Evolutionary conservation across 2,329 filamentous ascomycete genomes (phyloP), one percentile per base, ranked within the genome.

Genomic region (Eurotiales sp.): DNA sequence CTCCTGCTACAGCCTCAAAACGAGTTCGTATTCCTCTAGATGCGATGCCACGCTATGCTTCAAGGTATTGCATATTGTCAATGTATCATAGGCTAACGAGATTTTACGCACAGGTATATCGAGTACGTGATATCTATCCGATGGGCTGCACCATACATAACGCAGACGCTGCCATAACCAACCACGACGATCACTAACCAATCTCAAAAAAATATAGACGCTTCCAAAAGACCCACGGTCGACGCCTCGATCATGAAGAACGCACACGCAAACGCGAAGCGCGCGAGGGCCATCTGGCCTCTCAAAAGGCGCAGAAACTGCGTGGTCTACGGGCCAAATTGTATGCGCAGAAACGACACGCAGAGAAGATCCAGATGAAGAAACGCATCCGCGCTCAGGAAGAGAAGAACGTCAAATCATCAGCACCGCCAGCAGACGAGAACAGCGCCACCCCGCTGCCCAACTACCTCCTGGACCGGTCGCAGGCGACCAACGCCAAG

Each of bases 361-460:
- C 91, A 71, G 91, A 99, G 79, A 99, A 99, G 86, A 95, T 96
- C 69, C 90, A 95, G 81, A 91, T 96, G 87, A 87, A 87, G 74
- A 95, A 96, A 81, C 78, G 85, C 65, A 95, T 99, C 81, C 89
- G 88, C 75, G 87, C 89, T 40, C 89, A 96, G 77, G 93, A 99
- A 75, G 89, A 96, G 78, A 86, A 90, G 74, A 95, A 96, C 67
- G 85, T 97, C 78, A 96, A 97, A 76, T 88, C 87, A 77, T 82
- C 27, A 85, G 86, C 50, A n/a, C n/a, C n/a, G n/a, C 84, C 87
- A 59, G 82, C 86, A 62, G 87, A 93, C 32, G 32, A 36, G 34
- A 11, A 19, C 12, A 84, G 84, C 22, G 83, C 80, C 60, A 67
- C 68, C 45, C 89, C 93, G 52, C 79, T 97, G 62, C 93, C 93